These are phyloP conservation scores for Xylaria flabelliformis DNA, from an alignment of 495 filamentous ascomycete species.

Conservation along the genomic window DNA sequence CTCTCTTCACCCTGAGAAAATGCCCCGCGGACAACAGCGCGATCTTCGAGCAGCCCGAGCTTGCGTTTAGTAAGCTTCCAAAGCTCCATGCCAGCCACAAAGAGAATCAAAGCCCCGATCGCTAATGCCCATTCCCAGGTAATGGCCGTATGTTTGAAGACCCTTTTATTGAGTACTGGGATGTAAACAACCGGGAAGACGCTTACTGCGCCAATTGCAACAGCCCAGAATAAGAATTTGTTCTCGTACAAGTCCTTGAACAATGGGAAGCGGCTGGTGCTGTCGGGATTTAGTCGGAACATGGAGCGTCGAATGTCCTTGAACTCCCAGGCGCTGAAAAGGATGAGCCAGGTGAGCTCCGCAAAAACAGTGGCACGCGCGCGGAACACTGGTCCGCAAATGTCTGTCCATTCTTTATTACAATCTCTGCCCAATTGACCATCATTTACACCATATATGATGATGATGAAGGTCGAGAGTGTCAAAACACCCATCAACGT, in stretches of 20 bases:
- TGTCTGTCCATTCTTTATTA: conserved; percentile 62
- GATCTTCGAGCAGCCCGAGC: conserved; percentile 52
- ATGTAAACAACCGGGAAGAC: conserved; percentile 80
- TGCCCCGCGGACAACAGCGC: conserved; percentile 45
- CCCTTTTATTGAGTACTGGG: conserved; percentile 67
- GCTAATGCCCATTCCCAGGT: conserved; percentile 76
- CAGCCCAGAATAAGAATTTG: conserved; percentile 75
- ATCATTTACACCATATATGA: conserved; percentile 67
- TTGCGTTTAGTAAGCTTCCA: conserved; percentile 71
- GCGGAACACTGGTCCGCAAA: conserved; percentile 71
- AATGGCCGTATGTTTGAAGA: conserved; percentile 79
- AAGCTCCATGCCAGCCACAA: conserved; percentile 65
- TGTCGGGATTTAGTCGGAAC: conserved; percentile 69
- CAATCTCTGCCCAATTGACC: conserved; percentile 68
- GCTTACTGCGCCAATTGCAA: conserved; percentile 68
- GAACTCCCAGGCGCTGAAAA: conserved; percentile 78
- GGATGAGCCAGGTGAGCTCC: conserved; percentile 74
- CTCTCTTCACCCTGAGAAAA: conserved; percentile 53
- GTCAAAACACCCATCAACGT: conserved; percentile 70
- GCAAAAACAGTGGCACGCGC: conserved; percentile 80
- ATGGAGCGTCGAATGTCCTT: conserved; percentile 72
- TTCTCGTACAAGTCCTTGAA: conserved; percentile 73
- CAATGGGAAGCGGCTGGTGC: conserved; percentile 56
- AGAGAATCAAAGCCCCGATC: conserved; percentile 65
- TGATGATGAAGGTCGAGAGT: conserved; percentile 70